Conservation (phyloP, 805 yeast genomes). For the Candida tammaniensis region DNA sequence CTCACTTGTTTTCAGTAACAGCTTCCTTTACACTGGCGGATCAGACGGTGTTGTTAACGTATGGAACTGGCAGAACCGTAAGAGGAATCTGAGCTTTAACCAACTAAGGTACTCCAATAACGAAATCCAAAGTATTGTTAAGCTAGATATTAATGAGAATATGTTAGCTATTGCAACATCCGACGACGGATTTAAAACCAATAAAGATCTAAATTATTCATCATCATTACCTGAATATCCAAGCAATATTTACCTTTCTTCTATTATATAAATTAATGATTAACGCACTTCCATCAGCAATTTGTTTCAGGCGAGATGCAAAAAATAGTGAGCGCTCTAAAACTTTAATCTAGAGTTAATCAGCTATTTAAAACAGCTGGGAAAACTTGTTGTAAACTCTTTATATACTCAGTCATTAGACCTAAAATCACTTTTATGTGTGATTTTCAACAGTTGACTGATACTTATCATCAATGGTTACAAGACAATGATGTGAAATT, state of each 20-base stretch:
- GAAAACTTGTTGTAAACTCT: no score
- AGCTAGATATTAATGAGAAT: constrained; percentile 18
- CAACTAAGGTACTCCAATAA: constrained; percentile 8
- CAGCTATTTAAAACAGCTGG: not conserved
- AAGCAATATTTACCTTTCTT: constrained; percentile 16
- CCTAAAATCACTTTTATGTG: no score
- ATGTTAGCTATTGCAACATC: constrained; percentile 38
- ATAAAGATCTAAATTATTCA: constrained; percentile 9
- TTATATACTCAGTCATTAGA: no score
- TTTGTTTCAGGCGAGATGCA: no score
- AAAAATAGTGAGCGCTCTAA: no score
- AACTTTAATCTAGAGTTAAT: no score
- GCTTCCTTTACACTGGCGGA: constrained; percentile 49
- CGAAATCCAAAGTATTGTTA: constrained; percentile 21
- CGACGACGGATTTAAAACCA: constrained; percentile 40
- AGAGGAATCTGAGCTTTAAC: constrained; percentile 39
- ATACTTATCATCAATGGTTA: constrained; percentile 28
- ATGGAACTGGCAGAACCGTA: constrained; percentile 48
- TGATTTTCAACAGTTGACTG: constrained; percentile 16
- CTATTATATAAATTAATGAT: constrained; percentile 1
- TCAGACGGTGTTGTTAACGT: constrained; percentile 49
- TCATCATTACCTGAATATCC: constrained; percentile 15
- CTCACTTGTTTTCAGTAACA: constrained; percentile 41
- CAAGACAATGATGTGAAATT: constrained; percentile 36
- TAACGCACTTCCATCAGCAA: no score